phyloP scores from a whole-genome alignment of 2,329 filamentous ascomycete genomes.

The Penicillium sp. region DNA sequence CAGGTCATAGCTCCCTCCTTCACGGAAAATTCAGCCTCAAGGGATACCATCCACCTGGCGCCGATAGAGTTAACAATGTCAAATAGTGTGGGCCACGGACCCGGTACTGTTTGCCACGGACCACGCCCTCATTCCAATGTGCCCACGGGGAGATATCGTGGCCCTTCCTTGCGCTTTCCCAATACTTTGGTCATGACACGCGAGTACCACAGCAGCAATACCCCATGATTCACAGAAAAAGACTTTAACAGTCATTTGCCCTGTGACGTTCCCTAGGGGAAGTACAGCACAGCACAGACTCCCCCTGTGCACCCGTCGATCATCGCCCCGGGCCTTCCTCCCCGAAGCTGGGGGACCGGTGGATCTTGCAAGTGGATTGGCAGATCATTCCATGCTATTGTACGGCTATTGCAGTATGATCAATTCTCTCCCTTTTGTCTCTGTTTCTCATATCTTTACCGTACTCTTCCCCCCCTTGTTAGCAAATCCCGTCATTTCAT shows the following conservation, averaged over 20 bases:
- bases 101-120: background rate
- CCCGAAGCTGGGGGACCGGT: slow-evolving; percentile 15
- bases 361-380: slow-evolving; percentile 7
- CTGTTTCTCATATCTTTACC: background rate
- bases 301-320: slow-evolving; percentile 6
- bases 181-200: slow-evolving; percentile 8
- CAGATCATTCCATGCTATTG: slow-evolving; percentile 21
- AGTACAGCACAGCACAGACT: background rate
- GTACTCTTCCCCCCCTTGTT: background rate
- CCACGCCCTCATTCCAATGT: background rate
- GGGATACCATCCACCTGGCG: slow-evolving; percentile 11
- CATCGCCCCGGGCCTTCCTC: slow-evolving; percentile 8
- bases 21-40: slow-evolving; percentile 11
- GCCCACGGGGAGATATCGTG: slow-evolving; percentile 1
- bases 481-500: background rate
- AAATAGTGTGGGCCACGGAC: slow-evolving; percentile 15
- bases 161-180: slow-evolving; percentile 7
- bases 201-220: background rate
- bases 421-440: slow-evolving; percentile 1
- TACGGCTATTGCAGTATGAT: background rate
- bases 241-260: background rate
- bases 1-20: slow-evolving; percentile 1
- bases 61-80: slow-evolving; percentile 13
- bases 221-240: background rate
- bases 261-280: background rate